Base-by-base conservation (phyloP, 306 rosid species). In the Glycine soja region DNA sequence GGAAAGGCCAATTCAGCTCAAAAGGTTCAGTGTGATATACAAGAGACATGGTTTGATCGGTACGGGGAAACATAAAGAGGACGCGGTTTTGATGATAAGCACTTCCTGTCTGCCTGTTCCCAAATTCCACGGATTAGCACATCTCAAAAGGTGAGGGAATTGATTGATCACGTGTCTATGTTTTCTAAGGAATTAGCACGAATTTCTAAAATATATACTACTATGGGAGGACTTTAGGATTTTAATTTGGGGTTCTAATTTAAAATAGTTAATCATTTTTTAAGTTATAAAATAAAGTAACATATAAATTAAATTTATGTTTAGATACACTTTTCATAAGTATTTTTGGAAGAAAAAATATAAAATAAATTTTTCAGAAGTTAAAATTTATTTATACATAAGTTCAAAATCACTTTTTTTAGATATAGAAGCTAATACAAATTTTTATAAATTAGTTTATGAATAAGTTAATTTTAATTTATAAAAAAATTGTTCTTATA, bases 141-240 rank as follows among this genome's bases (percentile, higher is more conserved):
- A 58, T 76, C 72, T 69, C 81, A 69, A 76, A 59, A 76, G 77
- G 74, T 59, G 24, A 69, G 81, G 47, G 16, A 81, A 53, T 74
- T 66, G 71, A 59, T 57, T 57, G 5, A 75, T 81, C 75, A 66
- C 71, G 76, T 66, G 85, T 32, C 75, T 43, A 42, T 66, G 50
- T 81, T 24, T 68, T 78, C 69, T 54, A 24, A 52, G 54, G 4
- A 53, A 40, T 30, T 67, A 45, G 45, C 30, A 24, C 30, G 30
- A 24, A 24, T 15, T 0, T 19, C 43, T 30, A 75, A 34, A 50
- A 77, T 63, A 24, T 24, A 24, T 24, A 24, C 30, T 24, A 24
- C 30, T 58, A 42, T 2, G 63, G 10, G n/a, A 42, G 56, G 11
- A 40, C 19, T 42, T 67, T 54, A 18, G 30, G 30, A 24, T 24